Evolutionary conservation across 371 early-diverging fungal species (phyloP), one percentile per base, ranked within the genome.

Genomic region (Rhizomucor pusillus): DNA sequence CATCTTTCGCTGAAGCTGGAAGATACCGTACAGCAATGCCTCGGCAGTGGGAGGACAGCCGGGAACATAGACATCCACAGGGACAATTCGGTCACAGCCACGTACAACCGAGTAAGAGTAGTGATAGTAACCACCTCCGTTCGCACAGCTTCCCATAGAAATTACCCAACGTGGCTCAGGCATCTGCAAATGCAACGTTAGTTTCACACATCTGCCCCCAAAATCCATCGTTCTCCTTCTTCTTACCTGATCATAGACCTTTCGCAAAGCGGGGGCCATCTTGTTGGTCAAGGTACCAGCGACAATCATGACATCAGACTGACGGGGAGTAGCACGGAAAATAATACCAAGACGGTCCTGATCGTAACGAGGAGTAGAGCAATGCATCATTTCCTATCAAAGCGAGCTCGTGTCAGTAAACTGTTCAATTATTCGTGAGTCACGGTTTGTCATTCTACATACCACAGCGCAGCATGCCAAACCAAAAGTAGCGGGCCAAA

Each of bases 81-180:
- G 98, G 10, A 98, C 93, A 67, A 98, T 90, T 47, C 98, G 89
- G 62, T 98, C 98, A 74, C 97, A 97, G 47, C 98, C 77, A 68
- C 92, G 86, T 39, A 92, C 97, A 48, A 97, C 98, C 43, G 95
- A 84, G 73, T 97, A 98, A 50, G 91, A 90, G 81, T 98, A 98
- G 74, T 98, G 98, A 71, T 98, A 98, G 80, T 98, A 98, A 50
- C 98, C 98, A 65, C 98, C 98, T 63, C 98, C 97, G 71, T 98
- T 98, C 23, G 64, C 98, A 65, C 98, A 98, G 52, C 90, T 89
- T 35, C 98, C 98, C 98, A 98, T 98, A 23, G 95, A 94, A 49
- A 98, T 94, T 19, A 98, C 98, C 98, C 98, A 97, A 55, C 96
- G 91, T 25, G 98, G 98, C 71, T 95, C 94, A 47, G 98, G 97